Evolutionary conservation across 495 filamentous ascomycete species (phyloP).

Genomic region (Xylaria curta): DNA sequence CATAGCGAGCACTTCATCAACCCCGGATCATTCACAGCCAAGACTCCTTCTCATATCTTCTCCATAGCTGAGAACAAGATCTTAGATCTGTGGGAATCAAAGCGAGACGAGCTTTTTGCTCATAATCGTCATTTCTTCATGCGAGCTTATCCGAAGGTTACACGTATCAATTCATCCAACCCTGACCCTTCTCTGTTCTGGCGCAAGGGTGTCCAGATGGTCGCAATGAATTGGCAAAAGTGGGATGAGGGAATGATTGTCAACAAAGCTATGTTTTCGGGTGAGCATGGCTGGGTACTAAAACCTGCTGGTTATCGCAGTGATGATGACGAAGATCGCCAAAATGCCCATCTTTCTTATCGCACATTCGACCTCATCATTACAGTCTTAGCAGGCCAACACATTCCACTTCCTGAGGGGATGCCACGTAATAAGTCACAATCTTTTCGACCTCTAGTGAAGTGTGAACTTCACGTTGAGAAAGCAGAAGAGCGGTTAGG

Average conservation of each 20-base stretch:
- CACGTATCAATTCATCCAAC: conserved; percentile 83
- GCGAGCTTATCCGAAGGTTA: conserved; percentile 85
- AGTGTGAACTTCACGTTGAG: conserved; percentile 81
- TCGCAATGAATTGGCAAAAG: conserved; percentile 93
- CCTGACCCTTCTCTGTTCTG: conserved; percentile 84
- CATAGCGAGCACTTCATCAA: conserved; percentile 79
- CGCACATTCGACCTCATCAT: conserved; percentile 49
- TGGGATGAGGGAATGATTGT: conserved; percentile 94
- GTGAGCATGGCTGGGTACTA: conserved; percentile 82
- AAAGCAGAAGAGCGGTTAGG: conserved; percentile 50
- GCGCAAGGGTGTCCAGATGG: conserved; percentile 88
- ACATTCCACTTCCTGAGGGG: conserved; percentile 48
- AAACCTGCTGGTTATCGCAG: conserved; percentile 69
- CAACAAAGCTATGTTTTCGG: conserved; percentile 89
- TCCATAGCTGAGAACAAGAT: conserved; percentile 81
- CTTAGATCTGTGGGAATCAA: conserved; percentile 60
- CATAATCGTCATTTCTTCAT: conserved; percentile 88
- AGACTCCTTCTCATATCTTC: conserved; percentile 80
- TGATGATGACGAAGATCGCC: conserved; percentile 20
- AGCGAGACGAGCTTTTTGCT: conserved; percentile 66
- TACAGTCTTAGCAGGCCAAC: conserved; percentile 52
- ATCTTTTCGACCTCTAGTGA: conserved; percentile 59
- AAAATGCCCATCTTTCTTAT: conserved; percentile 24
- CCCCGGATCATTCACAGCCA: conserved; percentile 60
- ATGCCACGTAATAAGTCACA: conserved; percentile 34